Evolutionary conservation across 805 yeast genomes (phyloP).

Genomic region (Sugiyamaella lignohabitans): DNA sequence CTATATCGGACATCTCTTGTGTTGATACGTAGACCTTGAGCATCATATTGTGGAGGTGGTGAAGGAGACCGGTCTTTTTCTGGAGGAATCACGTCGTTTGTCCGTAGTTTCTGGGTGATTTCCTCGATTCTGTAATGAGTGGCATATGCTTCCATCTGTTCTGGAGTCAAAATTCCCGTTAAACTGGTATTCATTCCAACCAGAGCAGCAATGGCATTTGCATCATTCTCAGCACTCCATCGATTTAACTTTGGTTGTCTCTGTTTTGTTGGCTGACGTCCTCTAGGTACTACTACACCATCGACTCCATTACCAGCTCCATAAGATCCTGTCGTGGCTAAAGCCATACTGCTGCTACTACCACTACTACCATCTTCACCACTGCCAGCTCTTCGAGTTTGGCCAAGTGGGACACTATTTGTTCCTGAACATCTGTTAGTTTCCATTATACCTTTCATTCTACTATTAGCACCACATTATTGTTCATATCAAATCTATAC

Average conservation of each 20-base stretch:
- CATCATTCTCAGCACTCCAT: constrained; percentile 28
- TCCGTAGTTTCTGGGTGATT: constrained; percentile 52
- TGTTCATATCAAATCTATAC: no score
- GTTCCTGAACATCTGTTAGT: constrained; percentile 9
- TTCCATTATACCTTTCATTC: no score
- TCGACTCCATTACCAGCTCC: not conserved
- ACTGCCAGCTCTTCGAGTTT: not conserved
- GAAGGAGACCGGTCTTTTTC: constrained; percentile 59
- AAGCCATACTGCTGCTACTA: not conserved
- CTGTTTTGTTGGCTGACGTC: constrained; percentile 2
- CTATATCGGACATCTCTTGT: constrained; percentile 68
- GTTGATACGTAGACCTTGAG: constrained; percentile 74
- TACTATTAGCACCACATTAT: no score
- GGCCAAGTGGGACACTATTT: constrained; percentile 6
- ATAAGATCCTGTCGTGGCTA: not conserved
- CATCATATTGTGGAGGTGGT: constrained; percentile 89
- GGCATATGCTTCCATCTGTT: constrained; percentile 69
- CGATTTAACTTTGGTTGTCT: constrained; percentile 18
- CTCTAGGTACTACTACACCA: not conserved
- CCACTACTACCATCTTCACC: not conserved
- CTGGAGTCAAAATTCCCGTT: constrained; percentile 52
- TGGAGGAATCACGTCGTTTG: constrained; percentile 45
- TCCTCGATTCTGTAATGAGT: constrained; percentile 72
- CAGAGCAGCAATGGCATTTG: constrained; percentile 26
- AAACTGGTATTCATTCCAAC: constrained; percentile 37